Evolutionary conservation across 2,329 filamentous ascomycete species (phyloP).

Genomic region (Calonectria crousiana): DNA sequence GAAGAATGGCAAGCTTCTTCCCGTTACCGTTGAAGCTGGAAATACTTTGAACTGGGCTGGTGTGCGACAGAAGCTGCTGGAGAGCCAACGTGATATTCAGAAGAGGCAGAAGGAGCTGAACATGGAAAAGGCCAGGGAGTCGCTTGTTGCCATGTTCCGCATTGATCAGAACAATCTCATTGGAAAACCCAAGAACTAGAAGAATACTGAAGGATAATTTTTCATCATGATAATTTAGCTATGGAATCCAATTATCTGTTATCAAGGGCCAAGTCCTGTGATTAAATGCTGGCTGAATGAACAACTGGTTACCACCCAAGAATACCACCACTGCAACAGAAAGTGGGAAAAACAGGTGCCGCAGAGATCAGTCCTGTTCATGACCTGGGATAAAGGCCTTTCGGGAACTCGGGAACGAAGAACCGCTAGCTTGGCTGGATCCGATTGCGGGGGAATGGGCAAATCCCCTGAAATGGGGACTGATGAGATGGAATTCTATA

Average conservation of each 20-base stretch:
- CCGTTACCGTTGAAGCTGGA: slow-evolving; percentile 15
- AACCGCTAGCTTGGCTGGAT: background rate
- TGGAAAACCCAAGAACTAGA: background rate
- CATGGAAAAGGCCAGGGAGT: slow-evolving; percentile 18
- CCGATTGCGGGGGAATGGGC: background rate
- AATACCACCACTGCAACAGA: background rate
- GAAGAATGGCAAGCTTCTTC: slow-evolving; percentile 16
- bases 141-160: slow-evolving; percentile 16
- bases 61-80: slow-evolving; percentile 13
- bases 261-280: background rate
- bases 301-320: background rate
- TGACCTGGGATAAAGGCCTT: no score
- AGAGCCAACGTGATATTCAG: slow-evolving; percentile 20
- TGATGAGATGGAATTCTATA: background rate
- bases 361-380: background rate
- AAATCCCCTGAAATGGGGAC: background rate
- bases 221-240: background rate
- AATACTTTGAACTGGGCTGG: slow-evolving; percentile 10
- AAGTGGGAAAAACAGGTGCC: background rate
- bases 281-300: background rate
- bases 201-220: background rate
- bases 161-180: slow-evolving; percentile 21
- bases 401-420: background rate
- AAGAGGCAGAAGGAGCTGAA: slow-evolving; percentile 19
- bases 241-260: background rate